A percentile compares a stretch with the other conserved stretches of the same genome.
These are phyloP conservation scores for Nakataea oryzae DNA, from an alignment of 2,329 filamentous ascomycete genomes.

Conservation along the genomic window DNA sequence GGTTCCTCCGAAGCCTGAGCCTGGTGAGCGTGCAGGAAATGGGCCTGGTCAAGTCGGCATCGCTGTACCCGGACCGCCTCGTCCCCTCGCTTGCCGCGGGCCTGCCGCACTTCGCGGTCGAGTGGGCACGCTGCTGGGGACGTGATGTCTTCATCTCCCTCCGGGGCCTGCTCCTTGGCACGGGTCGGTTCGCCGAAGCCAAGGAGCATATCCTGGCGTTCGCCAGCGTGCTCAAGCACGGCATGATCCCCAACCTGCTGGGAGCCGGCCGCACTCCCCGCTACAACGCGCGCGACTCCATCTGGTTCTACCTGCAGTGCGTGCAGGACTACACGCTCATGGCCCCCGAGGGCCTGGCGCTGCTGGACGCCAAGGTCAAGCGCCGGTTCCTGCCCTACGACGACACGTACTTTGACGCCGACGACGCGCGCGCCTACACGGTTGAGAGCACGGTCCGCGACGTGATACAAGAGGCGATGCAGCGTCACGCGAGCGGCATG, in stretches of 20 bases:
- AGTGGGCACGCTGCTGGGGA: conserved; percentile 96
- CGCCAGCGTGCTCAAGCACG: conserved; percentile 92
- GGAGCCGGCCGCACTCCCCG: conserved; percentile 76
- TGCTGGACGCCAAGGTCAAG: conserved; percentile 68
- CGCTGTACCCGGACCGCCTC: conserved; percentile 73
- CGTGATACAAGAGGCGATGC: conserved; percentile 84
- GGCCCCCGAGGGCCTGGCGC: conserved; percentile 61
- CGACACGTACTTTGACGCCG: conserved; percentile 81
- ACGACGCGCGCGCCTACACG: conserved; percentile 80
- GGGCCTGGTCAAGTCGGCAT: conserved; percentile 80
- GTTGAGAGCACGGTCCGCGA: conserved; percentile 75
- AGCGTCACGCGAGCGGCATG: conserved; percentile 83
- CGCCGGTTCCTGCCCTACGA: conserved; percentile 90
- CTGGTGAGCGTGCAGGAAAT: conserved; percentile 91
- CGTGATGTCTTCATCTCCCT: conserved; percentile 95
- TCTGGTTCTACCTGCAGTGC: conserved; percentile 96
- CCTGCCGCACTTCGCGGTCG: conserved; percentile 83
- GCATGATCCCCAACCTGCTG: conserved; percentile 93
- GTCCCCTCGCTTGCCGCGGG: conserved; percentile 87
- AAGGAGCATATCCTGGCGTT: conserved; percentile 93
- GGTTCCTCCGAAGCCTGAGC: conserved; percentile 78
- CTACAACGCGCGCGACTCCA: conserved; percentile 91
- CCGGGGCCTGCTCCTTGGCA: conserved; percentile 82
- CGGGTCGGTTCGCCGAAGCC: conserved; percentile 78
- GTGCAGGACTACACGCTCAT: conserved; percentile 87